Percentiles rank a stretch among this genome's conserved stretches.
Conservation (phyloP, 345 rosid genomes). For the Moricandia moricandioides region DNA sequence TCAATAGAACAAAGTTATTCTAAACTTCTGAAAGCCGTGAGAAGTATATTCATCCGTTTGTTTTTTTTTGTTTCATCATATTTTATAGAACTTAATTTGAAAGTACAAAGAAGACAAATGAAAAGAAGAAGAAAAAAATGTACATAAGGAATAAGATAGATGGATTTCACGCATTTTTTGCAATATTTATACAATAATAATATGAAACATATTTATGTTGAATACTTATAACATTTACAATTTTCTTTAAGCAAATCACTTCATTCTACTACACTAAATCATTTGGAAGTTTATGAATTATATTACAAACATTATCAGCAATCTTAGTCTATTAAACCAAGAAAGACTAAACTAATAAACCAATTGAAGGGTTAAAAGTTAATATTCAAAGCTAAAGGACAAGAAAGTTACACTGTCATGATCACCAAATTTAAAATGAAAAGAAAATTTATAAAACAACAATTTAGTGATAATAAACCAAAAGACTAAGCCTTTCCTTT, state of each 20-base stretch:
- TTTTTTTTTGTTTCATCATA: too few relatives aligned
- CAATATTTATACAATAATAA: too few relatives aligned
- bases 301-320: not conserved
- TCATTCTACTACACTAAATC: not conserved
- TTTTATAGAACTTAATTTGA: too few relatives aligned
- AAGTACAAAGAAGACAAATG: too few relatives aligned
- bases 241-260: not conserved
- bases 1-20: too few relatives aligned
- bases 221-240: not conserved
- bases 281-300: not conserved
- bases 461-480: constrained; percentile 25
- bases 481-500: constrained; percentile 31
- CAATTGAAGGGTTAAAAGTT: not conserved
- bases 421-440: constrained; percentile 19
- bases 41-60: too few relatives aligned
- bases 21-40: too few relatives aligned
- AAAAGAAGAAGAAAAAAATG: too few relatives aligned
- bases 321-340: not conserved
- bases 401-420: constrained; percentile 17
- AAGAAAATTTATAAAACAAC: constrained; percentile 26
- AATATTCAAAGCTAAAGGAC: not conserved
- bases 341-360: not conserved
- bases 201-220: not conserved
- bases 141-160: too few relatives aligned
- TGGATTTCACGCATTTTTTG: too few relatives aligned